phyloP scores from a whole-genome alignment of 495 filamentous ascomycete species.

The Neurospora tetrasperma region DNA sequence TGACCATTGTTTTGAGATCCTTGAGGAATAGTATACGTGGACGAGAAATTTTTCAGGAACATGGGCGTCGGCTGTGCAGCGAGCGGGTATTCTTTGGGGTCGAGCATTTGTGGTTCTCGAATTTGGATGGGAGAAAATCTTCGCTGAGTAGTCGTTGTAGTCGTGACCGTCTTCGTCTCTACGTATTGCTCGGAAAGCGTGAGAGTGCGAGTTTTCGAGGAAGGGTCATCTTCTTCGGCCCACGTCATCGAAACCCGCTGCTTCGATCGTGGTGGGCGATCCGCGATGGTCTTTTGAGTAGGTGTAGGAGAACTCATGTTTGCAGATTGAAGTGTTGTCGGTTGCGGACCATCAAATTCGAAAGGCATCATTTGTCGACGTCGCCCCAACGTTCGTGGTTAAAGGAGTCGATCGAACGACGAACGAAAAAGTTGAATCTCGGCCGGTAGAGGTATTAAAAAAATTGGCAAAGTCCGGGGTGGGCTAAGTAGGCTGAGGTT shows the following conservation, averaged over 20 bases:
- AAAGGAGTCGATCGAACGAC: background rate
- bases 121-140: conserved; percentile 76
- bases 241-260: conserved; percentile 38
- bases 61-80: conserved; percentile 53
- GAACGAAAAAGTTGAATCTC: background rate
- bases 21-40: background rate
- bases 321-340: background rate
- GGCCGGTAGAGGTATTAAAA: background rate
- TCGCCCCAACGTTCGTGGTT: background rate
- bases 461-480: background rate
- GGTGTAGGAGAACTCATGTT: conserved; percentile 16
- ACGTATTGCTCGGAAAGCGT: conserved; percentile 47
- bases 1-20: conserved; percentile 43
- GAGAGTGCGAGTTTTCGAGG: conserved; percentile 23
- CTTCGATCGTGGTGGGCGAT: conserved; percentile 31
- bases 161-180: conserved; percentile 68
- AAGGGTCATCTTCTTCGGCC: conserved; percentile 30
- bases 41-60: background rate
- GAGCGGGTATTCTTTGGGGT: conserved; percentile 83
- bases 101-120: conserved; percentile 65
- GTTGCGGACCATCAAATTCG: background rate
- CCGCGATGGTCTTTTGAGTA: conserved; percentile 24
- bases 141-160: conserved; percentile 88
- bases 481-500: background rate
- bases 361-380: background rate